These are phyloP conservation scores for Naumovozyma dairenensis DNA, from an alignment of 805 yeast genomes.

Conservation along the genomic window DNA sequence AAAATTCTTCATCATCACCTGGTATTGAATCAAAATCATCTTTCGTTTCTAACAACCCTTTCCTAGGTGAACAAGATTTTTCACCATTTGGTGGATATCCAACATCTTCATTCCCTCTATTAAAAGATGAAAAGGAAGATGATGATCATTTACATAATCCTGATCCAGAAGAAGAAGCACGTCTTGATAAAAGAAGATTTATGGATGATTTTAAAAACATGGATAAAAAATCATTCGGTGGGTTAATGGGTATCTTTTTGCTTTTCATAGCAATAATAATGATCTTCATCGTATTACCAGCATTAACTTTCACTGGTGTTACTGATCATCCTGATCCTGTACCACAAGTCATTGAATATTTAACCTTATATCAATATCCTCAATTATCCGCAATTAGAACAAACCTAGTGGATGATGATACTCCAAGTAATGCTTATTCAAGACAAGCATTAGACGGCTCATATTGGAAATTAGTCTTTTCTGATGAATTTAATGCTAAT, in stretches of 20 bases:
- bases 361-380: conserved; percentile 42
- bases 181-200: conserved; percentile 61
- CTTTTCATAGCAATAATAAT: conserved; percentile 51
- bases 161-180: conserved; percentile 84
- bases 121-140: conserved; percentile 83
- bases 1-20: conserved; percentile 1
- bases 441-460: conserved; percentile 49
- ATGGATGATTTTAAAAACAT: conserved; percentile 49
- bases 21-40: conserved; percentile 12
- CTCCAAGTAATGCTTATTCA: conserved; percentile 40
- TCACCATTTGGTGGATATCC: conserved; percentile 96
- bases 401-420: conserved; percentile 46
- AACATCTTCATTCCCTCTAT: conserved; percentile 79
- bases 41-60: conserved; percentile 26
- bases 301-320: conserved; percentile 68
- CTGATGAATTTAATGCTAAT: conserved; percentile 79
- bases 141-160: conserved; percentile 94
- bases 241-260: conserved; percentile 45
- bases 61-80: conserved; percentile 45
- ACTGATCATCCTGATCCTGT: conserved; percentile 23
- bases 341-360: conserved; percentile 29
- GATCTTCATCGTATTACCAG: conserved; percentile 69
- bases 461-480: conserved; percentile 66
- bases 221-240: conserved; percentile 53
- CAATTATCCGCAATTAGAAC: conserved; percentile 41